phyloP scores from a whole-genome alignment of 208 protist species.

The Porcisia deanei region DNA sequence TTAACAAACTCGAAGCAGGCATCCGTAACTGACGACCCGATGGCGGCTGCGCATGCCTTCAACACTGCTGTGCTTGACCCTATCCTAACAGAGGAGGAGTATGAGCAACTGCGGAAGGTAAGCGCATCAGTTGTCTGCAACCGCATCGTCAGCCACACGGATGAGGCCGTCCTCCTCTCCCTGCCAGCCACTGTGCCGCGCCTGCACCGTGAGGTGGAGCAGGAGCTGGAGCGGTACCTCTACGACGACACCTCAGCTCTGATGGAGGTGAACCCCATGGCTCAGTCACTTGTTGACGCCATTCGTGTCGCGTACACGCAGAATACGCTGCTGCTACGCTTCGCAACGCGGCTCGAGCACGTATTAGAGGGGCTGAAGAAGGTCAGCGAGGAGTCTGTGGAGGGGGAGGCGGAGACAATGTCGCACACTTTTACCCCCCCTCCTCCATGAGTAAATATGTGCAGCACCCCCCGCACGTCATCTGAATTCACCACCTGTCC shows the following conservation, averaged over 20 bases:
- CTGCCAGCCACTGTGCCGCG: constrained; percentile 39
- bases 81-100: constrained; percentile 26
- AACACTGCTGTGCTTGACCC: background rate
- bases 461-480: too few relatives aligned
- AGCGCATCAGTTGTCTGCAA: constrained; percentile 39
- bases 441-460: too few relatives aligned
- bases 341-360: constrained; percentile 33
- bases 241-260: constrained; percentile 67
- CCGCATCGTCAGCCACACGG: constrained; percentile 48
- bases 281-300: constrained; percentile 37
- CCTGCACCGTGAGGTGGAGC: constrained; percentile 65
- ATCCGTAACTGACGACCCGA: background rate
- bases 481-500: too few relatives aligned
- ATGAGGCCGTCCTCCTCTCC: constrained; percentile 62
- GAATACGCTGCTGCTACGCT: constrained; percentile 54
- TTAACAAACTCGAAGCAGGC: background rate
- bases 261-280: constrained; percentile 48
- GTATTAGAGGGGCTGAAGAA: constrained; percentile 44
- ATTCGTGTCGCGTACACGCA: constrained; percentile 66
- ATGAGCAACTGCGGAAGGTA: constrained; percentile 24
- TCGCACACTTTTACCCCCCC: too few relatives aligned
- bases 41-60: background rate
- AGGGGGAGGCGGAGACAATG: background rate
- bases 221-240: constrained; percentile 73
- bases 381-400: constrained; percentile 32